Evolutionary conservation across 805 yeast species (phyloP).

Genomic region (Saturnispora halmiae): DNA sequence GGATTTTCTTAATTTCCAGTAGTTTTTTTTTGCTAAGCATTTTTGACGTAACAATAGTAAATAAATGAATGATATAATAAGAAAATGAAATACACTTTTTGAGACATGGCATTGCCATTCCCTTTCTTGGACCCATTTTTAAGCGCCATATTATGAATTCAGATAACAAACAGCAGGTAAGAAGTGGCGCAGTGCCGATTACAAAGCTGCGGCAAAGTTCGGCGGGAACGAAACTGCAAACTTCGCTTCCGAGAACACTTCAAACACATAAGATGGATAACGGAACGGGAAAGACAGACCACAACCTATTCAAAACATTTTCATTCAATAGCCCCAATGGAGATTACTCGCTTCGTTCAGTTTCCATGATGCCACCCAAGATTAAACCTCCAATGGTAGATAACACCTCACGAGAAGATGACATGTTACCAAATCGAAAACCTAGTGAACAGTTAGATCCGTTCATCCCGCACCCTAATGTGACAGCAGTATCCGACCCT

Average conservation of each 20-base stretch:
- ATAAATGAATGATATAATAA: neutral
- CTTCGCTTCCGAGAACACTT: neutral
- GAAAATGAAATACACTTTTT: no score
- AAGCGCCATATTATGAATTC: neutral
- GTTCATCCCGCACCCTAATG: slow-evolving; percentile 28
- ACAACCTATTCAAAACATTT: slow-evolving; percentile 5
- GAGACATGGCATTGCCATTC: no score
- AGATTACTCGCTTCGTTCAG: slow-evolving; percentile 1
- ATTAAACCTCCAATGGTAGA: slow-evolving; percentile 1
- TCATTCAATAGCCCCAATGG: slow-evolving; percentile 1
- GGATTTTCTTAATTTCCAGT: neutral
- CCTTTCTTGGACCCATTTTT: no score
- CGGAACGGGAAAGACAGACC: neutral
- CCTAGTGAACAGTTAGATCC: slow-evolving; percentile 46
- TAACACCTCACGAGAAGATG: slow-evolving; percentile 1
- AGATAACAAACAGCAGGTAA: neutral
- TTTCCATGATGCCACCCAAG: slow-evolving; percentile 6
- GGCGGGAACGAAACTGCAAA: neutral
- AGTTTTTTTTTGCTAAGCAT: neutral
- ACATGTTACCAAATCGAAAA: slow-evolving; percentile 27
- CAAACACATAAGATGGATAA: neutral
- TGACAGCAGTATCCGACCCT: slow-evolving; percentile 13
- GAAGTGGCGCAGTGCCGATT: neutral
- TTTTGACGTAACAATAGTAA: slow-evolving; percentile 12
- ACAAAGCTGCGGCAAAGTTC: neutral